These are phyloP conservation scores for Hemileccinum impolitum DNA, from an alignment of 768 basidiomycete genomes.

Conservation along the genomic window DNA sequence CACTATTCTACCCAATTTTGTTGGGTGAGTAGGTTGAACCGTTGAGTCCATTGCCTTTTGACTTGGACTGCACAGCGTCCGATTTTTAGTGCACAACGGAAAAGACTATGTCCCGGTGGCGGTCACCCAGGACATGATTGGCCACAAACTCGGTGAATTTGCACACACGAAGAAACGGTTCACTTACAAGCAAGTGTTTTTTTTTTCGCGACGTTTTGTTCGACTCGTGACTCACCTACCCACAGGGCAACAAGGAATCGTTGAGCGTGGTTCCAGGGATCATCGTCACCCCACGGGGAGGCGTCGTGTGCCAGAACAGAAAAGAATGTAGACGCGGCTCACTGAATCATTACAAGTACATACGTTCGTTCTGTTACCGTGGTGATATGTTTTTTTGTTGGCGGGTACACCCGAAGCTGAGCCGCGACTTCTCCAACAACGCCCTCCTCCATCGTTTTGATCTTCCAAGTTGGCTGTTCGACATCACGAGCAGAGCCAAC, in stretches of 20 bases:
- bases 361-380: conserved; percentile 25
- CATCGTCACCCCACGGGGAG: too few relatives aligned
- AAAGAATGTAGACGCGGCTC: not conserved
- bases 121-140: conserved; percentile 97
- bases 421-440: conserved; percentile 7
- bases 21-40: conserved; percentile 69
- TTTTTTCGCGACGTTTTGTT: not conserved
- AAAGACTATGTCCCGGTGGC: conserved; percentile 82
- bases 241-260: conserved; percentile 41
- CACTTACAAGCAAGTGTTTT: conserved; percentile 68
- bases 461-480: too few relatives aligned
- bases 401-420: conserved; percentile 31
- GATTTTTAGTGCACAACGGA: conserved; percentile 94
- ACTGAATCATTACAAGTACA: not conserved
- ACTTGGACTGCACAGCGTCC: conserved; percentile 48
- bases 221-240: not conserved
- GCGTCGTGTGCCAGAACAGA: too few relatives aligned
- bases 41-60: not conserved
- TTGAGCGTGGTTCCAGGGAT: conserved; percentile 1
- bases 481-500: too few relatives aligned
- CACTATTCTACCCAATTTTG: conserved; percentile 93
- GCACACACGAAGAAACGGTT: conserved; percentile 86
- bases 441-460: not conserved
- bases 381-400: conserved; percentile 19
- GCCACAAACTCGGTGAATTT: conserved; percentile 97